Percentiles rank a stretch among this genome's conserved stretches.
Evolutionary conservation across 176 grass and related monocot genomes (phyloP).

Genomic region (Aegilops tauschii): DNA sequence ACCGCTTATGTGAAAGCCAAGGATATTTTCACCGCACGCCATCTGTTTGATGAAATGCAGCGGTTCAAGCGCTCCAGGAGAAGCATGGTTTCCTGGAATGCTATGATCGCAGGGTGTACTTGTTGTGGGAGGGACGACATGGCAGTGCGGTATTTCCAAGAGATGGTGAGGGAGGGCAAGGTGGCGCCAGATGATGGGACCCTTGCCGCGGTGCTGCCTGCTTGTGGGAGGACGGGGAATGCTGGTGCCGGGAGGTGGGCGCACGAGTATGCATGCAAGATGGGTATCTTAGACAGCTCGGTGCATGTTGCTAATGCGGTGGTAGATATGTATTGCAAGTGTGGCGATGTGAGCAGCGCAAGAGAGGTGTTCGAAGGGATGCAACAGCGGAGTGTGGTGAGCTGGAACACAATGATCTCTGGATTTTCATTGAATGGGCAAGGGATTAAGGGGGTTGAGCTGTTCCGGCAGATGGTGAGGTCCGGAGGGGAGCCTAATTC

Average conservation of each 20-base stretch:
- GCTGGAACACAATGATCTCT: constrained; percentile 53
- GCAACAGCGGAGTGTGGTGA: constrained; percentile 35
- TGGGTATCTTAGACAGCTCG: constrained; percentile 3
- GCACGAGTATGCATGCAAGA: constrained; percentile 37
- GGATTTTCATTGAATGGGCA: constrained; percentile 51
- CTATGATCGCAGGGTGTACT: constrained; percentile 37
- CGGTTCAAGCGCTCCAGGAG: constrained; percentile 25
- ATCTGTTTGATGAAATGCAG: constrained; percentile 57
- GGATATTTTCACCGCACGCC: constrained; percentile 8
- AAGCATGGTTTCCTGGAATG: constrained; percentile 62
- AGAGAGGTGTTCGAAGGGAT: constrained; percentile 35
- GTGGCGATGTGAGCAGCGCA: constrained; percentile 44
- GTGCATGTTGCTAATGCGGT: constrained; percentile 51
- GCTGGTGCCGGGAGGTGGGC: constrained; percentile 32
- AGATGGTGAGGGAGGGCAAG: constrained; percentile 32
- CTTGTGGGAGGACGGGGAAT: constrained; percentile 46
- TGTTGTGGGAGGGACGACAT: constrained; percentile 29
- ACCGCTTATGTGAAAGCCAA: constrained; percentile 9
- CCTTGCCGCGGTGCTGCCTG: constrained; percentile 35
- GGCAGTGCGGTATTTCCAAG: constrained; percentile 30
- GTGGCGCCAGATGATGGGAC: constrained; percentile 50
- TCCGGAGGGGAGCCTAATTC: constrained; percentile 31
- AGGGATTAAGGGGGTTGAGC: constrained; percentile 36
- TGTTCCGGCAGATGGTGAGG: constrained; percentile 47
- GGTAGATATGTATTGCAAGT: constrained; percentile 70